Percentiles rank a stretch among this genome's conserved stretches.
Conservation (phyloP, 1,139 yeast genomes). For the Chernovozyma sophiae-reginae region DNA sequence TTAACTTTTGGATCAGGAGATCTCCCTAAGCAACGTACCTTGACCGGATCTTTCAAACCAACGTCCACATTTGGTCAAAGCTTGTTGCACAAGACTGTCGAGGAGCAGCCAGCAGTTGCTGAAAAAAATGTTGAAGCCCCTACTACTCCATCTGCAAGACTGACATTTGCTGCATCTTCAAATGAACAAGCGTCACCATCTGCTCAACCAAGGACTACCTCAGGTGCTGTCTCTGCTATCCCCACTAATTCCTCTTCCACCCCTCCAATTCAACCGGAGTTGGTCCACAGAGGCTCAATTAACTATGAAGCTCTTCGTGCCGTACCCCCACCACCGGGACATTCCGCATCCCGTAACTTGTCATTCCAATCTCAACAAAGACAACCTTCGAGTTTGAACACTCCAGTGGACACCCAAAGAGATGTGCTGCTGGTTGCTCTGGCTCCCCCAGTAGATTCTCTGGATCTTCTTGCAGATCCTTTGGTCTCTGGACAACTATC, state of each 20-base stretch:
- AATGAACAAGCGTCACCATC: neutral
- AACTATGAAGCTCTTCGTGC: conserved; percentile 47
- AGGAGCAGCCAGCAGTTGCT: conserved; percentile 6
- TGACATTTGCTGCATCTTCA: neutral
- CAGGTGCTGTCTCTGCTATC: conserved; percentile 3
- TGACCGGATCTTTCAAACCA: conserved; percentile 47
- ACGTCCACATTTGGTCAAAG: conserved; percentile 69
- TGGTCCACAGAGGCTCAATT: conserved; percentile 8
- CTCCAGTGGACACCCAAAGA: conserved; percentile 4
- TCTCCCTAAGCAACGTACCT: conserved; percentile 36
- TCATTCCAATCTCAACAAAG: conserved; percentile 8
- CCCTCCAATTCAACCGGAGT: conserved; percentile 9
- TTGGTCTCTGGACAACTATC: conserved; percentile 66
- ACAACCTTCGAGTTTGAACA: conserved; percentile 4
- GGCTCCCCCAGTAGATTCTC: neutral
- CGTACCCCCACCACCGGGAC: conserved; percentile 39
- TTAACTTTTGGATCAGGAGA: conserved; percentile 22
- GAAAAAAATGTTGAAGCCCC: conserved; percentile 19
- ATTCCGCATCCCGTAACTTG: conserved; percentile 8
- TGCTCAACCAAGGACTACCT: no score
- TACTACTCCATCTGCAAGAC: conserved; percentile 4
- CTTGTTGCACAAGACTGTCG: conserved; percentile 31
- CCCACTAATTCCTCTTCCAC: conserved; percentile 5
- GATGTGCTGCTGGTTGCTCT: conserved; percentile 1
- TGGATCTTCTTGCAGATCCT: conserved; percentile 55